phyloP scores from a whole-genome alignment of 1,139 yeast species.

The Yamadazyma triangularis region DNA sequence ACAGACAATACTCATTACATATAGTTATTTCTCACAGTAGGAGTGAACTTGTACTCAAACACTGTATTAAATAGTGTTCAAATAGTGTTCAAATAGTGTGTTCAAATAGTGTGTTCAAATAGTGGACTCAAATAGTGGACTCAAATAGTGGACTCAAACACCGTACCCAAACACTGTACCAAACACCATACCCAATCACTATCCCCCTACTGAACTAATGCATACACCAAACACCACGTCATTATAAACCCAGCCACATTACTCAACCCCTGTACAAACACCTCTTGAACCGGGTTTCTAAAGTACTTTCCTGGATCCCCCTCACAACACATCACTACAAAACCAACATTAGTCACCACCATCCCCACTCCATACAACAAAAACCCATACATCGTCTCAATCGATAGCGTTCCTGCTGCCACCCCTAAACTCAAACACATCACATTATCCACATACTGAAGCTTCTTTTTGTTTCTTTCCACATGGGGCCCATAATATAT shows the following conservation, averaged over 20 bases:
- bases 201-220: constrained; percentile 47
- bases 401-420: constrained; percentile 66
- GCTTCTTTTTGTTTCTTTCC: constrained; percentile 33
- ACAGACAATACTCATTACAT: too few species aligned
- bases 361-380: constrained; percentile 51
- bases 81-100: too few species aligned
- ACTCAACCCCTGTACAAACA: constrained; percentile 53
- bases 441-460: constrained; percentile 57
- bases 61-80: too few species aligned
- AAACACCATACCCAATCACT: too few species aligned
- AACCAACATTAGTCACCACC: constrained; percentile 37
- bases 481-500: constrained; percentile 20
- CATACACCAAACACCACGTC: constrained; percentile 84
- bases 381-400: constrained; percentile 64
- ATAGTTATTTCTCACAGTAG: too few species aligned
- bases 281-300: constrained; percentile 48
- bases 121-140: too few species aligned
- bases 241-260: constrained; percentile 68
- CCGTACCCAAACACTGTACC: too few species aligned
- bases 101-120: too few species aligned
- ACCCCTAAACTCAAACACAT: constrained; percentile 65
- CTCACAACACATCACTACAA: constrained; percentile 39
- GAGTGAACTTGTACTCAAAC: too few species aligned
- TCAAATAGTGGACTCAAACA: too few species aligned
- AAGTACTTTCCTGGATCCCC: constrained; percentile 45